Conservation (phyloP, 2,329 filamentous ascomycete genomes). For the Beauveria brongniartii region DNA sequence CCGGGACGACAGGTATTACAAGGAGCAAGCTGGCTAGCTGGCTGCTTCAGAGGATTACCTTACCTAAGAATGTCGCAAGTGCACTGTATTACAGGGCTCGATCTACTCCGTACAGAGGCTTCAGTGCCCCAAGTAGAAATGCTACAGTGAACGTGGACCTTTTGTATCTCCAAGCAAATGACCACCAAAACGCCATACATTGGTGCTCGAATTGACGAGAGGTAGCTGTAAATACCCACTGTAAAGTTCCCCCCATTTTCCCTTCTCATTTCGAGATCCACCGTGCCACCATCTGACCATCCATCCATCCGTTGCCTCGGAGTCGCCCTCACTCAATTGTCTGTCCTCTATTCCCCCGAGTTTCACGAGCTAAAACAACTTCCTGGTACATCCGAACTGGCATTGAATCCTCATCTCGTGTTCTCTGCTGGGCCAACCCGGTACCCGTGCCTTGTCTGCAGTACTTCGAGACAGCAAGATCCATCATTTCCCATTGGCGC, state of each 20-base stretch:
- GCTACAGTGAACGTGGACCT: too few relatives aligned
- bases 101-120: too few relatives aligned
- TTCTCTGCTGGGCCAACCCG: conserved; percentile 4
- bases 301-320: conserved; percentile 5
- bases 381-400: background rate
- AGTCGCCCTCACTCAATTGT: background rate
- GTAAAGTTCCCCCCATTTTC: background rate
- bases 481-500: background rate
- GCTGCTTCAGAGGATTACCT: too few relatives aligned
- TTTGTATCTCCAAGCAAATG: too few relatives aligned
- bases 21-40: too few relatives aligned
- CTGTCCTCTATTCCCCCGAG: background rate
- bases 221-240: too few relatives aligned
- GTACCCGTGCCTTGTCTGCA: background rate
- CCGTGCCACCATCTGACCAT: background rate
- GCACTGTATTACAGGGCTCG: too few relatives aligned
- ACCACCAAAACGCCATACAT: too few relatives aligned
- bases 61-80: too few relatives aligned
- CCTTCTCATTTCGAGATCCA: conserved; percentile 10
- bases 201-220: too few relatives aligned
- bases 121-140: too few relatives aligned
- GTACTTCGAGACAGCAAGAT: background rate
- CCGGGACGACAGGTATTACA: too few relatives aligned
- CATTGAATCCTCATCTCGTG: background rate
- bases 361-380: background rate